Conservation (phyloP, 805 yeast genomes). For the Saturnispora sekii region DNA sequence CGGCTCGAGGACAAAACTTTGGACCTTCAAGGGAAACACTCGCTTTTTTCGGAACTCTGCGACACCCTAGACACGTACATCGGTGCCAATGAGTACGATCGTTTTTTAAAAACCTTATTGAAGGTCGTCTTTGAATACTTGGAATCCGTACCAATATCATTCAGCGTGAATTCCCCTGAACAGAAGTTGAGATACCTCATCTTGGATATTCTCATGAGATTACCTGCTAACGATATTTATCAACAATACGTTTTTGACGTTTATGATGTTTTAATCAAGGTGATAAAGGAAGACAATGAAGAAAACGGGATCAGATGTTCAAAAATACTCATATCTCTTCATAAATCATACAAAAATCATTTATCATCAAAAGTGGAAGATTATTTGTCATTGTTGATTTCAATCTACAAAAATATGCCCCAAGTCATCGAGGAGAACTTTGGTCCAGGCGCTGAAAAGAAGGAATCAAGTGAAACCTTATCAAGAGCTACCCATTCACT, state of each 20-base stretch:
- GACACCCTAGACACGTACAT: conserved; percentile 82
- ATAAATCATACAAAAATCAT: conserved; percentile 67
- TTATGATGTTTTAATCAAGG: conserved; percentile 46
- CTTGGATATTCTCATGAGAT: conserved; percentile 69
- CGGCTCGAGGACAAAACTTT: conserved; percentile 45
- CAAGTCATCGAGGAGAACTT: conserved; percentile 65
- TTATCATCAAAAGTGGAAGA: conserved; percentile 65
- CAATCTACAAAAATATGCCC: conserved; percentile 73
- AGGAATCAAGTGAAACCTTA: conserved; percentile 29
- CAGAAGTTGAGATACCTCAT: conserved; percentile 69
- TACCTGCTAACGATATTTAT: conserved; percentile 74
- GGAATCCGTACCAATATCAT: conserved; percentile 63
- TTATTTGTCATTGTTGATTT: conserved; percentile 66
- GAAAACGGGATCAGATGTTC: conserved; percentile 89
- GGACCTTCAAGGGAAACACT: conserved; percentile 53
- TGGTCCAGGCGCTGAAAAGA: conserved; percentile 21
- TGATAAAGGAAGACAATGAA: conserved; percentile 76
- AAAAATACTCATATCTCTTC: conserved; percentile 77
- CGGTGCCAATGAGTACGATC: conserved; percentile 72
- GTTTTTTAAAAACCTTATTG: conserved; percentile 56
- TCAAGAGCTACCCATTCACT: conserved; percentile 70
- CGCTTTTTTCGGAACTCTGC: conserved; percentile 69
- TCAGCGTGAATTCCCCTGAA: conserved; percentile 55
- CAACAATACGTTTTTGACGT: conserved; percentile 58
- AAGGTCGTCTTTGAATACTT: conserved; percentile 62